phyloP scores from a whole-genome alignment of 2,329 filamentous ascomycete species.

The Hymenoscyphus scutula region DNA sequence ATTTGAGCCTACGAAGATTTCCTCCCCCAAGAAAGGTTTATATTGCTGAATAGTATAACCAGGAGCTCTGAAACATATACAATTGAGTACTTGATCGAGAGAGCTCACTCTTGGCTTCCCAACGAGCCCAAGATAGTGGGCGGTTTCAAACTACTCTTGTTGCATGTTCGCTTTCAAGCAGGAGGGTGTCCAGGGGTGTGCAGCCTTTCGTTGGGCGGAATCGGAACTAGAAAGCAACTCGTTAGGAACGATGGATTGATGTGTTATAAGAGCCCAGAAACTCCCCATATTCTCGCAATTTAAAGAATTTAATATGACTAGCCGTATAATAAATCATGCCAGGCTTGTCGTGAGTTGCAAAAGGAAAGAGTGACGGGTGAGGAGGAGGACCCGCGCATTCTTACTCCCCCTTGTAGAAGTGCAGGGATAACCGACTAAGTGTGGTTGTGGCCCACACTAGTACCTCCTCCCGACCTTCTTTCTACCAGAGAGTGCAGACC shows the following conservation, averaged over 20 bases:
- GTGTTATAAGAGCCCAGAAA: neutral
- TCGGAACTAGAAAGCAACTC: neutral
- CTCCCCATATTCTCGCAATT: no score
- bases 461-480: conserved; percentile 5
- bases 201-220: conserved; percentile 15
- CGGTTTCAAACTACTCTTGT: conserved; percentile 35
- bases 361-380: neutral
- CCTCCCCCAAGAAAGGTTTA: conserved; percentile 1
- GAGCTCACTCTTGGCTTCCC: conserved; percentile 46
- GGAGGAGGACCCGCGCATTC: neutral
- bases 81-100: conserved; percentile 41
- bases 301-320: no score
- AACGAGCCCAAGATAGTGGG: conserved; percentile 65
- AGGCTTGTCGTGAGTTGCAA: neutral
- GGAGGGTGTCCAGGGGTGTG: conserved; percentile 10
- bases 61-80: conserved; percentile 24
- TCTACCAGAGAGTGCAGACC: neutral
- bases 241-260: neutral
- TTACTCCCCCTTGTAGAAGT: neutral
- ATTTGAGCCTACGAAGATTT: neutral
- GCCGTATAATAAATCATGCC: neutral
- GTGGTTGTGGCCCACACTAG: neutral
- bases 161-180: conserved; percentile 31
- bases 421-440: neutral
- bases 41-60: conserved; percentile 21